These are phyloP conservation scores for Thelephora terrestris DNA, from an alignment of 1,284 basidiomycete species.

Conservation along the genomic window DNA sequence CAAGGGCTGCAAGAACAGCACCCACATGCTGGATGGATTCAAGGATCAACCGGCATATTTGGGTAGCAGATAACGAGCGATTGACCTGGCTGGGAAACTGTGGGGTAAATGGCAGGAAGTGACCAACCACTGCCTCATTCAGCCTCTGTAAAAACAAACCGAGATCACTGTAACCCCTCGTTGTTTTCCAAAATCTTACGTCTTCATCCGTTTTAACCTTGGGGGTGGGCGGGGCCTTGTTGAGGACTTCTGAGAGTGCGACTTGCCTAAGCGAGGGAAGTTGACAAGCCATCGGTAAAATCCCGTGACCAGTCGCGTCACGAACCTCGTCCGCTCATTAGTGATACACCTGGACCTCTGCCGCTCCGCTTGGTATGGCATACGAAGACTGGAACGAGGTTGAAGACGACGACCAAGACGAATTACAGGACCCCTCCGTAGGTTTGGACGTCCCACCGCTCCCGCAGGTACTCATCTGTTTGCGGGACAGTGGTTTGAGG, in stretches of 20 bases:
- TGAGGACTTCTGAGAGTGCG: conserved; percentile 24
- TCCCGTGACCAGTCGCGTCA: neutral
- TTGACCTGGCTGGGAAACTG: conserved; percentile 29
- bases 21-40: conserved; percentile 6
- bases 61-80: neutral
- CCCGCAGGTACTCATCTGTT: neutral
- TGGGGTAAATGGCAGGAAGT: conserved; percentile 32
- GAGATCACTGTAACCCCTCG: conserved; percentile 64
- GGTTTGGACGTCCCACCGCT: conserved; percentile 13
- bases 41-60: neutral
- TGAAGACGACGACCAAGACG: conserved; percentile 71
- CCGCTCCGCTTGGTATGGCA: conserved; percentile 6
- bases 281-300: conserved; percentile 2
- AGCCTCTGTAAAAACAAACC: conserved; percentile 63
- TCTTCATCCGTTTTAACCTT: conserved; percentile 64
- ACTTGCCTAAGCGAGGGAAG: conserved; percentile 35
- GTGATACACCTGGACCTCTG: too few relatives aligned
- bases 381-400: conserved; percentile 70
- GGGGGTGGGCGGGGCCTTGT: conserved; percentile 13
- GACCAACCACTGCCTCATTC: conserved; percentile 65
- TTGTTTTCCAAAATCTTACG: conserved; percentile 56
- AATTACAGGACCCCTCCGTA: conserved; percentile 61
- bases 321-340: too few relatives aligned
- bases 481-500: conserved; percentile 50
- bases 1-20: conserved; percentile 45